Base-by-base conservation (phyloP, 257 asterid genomes). In the Fraxinus anomala region DNA sequence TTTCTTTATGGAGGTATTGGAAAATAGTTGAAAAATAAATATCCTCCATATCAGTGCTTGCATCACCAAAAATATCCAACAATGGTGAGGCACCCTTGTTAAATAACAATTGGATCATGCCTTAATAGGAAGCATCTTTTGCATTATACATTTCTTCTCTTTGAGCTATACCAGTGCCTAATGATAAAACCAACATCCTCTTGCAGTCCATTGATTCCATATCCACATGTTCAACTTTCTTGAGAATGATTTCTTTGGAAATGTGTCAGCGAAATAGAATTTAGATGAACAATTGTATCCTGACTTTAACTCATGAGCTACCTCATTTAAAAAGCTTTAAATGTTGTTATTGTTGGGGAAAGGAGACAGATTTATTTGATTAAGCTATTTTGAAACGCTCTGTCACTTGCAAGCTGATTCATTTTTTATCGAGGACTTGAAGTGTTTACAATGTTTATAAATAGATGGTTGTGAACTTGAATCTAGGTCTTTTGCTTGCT, bases 21-120 rank as follows among this genome's bases (percentile, higher is more conserved):
- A 89, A 92, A 66, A 87, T 74, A 37, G 96, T 88, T 0, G 95
- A 89, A 14, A 89, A 87, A 49, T 92, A 96, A 34, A 91, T 85
- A 82, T 92, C 96, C 42, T 88, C 96, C 90, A 91, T 86, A 63
- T 92, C 96, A 0, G 92, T 73, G 81, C 91, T 83, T 0, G 94
- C 95, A 47, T 82, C 94, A 1, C 85, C 70, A 13, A 76, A 89
- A 6, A 82, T 79, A 72, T 92, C 97, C 44, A 92, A 30, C 33
- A 92, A 70, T 0, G 95, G 97, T 0, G 84, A 82, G 73, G 77
- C 81, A 56, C 96, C 95, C 9, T 80, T 79, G 83, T 86, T 82
- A 81, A 65, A 88, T 5, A 89, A 77, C 96, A 96, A 92, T 5
- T 82, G 79, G 4, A 92, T 81, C 70, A 81, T 49, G 2, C 97